Base-by-base conservation (phyloP, 179 eudicot genomes). In the Corrigiola litoralis region DNA sequence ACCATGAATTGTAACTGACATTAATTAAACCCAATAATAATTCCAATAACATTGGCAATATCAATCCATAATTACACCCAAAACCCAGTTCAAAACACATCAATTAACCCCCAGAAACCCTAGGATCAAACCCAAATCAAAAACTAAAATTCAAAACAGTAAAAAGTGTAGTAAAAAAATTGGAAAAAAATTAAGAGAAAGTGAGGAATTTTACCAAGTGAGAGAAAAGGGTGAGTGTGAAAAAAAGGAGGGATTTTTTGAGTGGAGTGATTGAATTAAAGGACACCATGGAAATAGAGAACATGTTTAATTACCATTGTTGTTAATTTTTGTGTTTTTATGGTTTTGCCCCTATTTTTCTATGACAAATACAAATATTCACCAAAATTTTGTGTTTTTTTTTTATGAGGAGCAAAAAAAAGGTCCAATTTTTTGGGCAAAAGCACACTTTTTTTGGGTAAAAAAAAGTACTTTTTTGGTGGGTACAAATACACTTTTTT, bases 221-320 rank as follows among this genome's bases (percentile, higher is more conserved):
- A 7, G 38, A 1, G 10, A 41, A 1, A 25, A 21, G 24, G 14
- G 23, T 18, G 24, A 24, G 6, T 46, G 16, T 24, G 18, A 40
- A 60, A 12, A 21, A 17, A 41, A 25, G 14, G 3, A 41, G 27
- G 41, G 41, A 60, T 51, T 51, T 60, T 7, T 41, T 41, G 33
- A 42, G 25, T 12, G 13, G 28, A 42, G 7, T 25, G 25, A 28
- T 49, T 48, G 49, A 68, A 49, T 68, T 58, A 59, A 1, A 59
- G 6, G 7, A 28, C 42, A 48, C 72, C 66, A 68, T 68, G 59
- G 16, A 46, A 17, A 28, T 6, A n/a, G 44, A 68, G 10, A 10
- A 29, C 66, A 31, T 42, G n/a, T n/a, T 14, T 21, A 45, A 58
- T 58, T 37, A 23, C 46, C 49, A 57, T 47, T 16, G 24, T 45